phyloP scores from a whole-genome alignment of 805 yeast genomes.

The Candida awuae region DNA sequence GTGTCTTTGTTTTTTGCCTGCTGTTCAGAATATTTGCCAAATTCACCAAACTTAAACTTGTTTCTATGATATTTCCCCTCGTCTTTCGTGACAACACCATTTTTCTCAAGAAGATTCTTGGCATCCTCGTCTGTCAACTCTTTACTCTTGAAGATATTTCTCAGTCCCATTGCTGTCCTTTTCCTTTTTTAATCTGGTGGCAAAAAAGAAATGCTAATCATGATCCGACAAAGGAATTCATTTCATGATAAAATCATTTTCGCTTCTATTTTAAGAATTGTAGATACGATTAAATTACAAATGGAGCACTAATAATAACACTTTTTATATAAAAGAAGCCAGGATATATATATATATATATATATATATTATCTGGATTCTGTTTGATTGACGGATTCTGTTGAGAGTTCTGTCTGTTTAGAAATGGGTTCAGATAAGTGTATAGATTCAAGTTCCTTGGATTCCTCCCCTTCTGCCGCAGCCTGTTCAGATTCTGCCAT shows the following conservation, averaged over 20 bases:
- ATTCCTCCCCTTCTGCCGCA: neutral
- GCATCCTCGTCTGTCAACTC: constrained; percentile 37
- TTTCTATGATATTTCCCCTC: constrained; percentile 22
- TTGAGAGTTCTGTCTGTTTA: neutral
- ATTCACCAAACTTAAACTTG: constrained; percentile 40
- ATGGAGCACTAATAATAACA: no score
- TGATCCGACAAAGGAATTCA: no score
- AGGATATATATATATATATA: no score
- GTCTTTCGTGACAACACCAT: constrained; percentile 34
- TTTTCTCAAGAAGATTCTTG: constrained; percentile 33
- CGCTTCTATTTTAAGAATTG: no score
- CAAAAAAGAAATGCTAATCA: neutral
- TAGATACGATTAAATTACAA: no score
- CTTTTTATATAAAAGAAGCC: no score
- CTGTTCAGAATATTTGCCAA: constrained; percentile 39
- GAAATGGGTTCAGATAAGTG: neutral
- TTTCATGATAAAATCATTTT: no score
- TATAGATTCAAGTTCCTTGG: neutral
- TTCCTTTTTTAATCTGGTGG: neutral
- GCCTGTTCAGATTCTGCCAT: constrained; percentile 10
- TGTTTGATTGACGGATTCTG: no score
- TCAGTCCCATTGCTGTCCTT: constrained; percentile 36
- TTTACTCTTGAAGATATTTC: constrained; percentile 40
- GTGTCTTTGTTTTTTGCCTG: constrained; percentile 17
- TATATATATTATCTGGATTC: no score